Evolutionary conservation across 2,329 filamentous ascomycete genomes (phyloP).

Genomic region (Sporothrix humicola): DNA sequence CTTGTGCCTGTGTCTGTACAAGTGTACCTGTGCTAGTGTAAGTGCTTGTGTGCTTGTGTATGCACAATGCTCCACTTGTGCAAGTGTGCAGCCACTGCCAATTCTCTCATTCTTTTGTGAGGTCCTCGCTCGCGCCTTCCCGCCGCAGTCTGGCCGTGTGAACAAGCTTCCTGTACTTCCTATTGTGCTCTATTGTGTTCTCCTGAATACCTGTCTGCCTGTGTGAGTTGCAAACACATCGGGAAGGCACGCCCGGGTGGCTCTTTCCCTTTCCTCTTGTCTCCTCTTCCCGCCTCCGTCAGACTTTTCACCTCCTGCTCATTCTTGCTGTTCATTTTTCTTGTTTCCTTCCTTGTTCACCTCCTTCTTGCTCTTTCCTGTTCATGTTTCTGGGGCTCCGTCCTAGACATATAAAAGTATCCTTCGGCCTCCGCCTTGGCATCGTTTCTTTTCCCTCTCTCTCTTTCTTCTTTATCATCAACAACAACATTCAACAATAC

Average conservation of each 20-base stretch:
- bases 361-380: neutral
- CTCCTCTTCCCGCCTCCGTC: constrained; percentile 6
- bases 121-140: constrained; percentile 14
- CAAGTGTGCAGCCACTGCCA: constrained; percentile 8
- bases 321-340: neutral
- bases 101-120: neutral
- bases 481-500: neutral
- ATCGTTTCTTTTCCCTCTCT: neutral
- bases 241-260: constrained; percentile 9
- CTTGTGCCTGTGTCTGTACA: neutral
- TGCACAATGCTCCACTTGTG: neutral
- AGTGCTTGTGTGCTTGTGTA: neutral
- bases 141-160: constrained; percentile 18
- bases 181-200: neutral
- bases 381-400: neutral
- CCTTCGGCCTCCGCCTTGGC: constrained; percentile 20
- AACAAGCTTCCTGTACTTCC: neutral
- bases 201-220: neutral
- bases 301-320: neutral
- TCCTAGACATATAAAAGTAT: constrained; percentile 25
- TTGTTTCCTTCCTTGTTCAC: neutral
- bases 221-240: neutral
- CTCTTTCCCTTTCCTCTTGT: neutral
- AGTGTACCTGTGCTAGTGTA: neutral
- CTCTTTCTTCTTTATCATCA: neutral